Conservation (phyloP, 768 basidiomycete genomes). For the Glaciozyma antarctica region DNA sequence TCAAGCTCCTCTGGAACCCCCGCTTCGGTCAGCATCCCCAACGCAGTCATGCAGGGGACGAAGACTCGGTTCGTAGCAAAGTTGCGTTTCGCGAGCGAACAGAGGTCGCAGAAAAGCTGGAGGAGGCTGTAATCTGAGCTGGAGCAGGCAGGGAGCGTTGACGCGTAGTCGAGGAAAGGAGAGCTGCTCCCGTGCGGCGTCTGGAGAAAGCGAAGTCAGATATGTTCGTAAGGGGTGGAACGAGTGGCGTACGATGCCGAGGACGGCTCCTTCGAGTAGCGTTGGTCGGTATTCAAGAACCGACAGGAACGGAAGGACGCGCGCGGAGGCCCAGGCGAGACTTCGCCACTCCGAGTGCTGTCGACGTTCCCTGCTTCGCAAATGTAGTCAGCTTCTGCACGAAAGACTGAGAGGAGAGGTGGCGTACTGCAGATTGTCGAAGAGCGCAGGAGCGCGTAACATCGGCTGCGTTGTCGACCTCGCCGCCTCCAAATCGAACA, state of each 20-base stretch:
- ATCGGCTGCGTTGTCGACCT: slow-evolving; percentile 30
- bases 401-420: neutral
- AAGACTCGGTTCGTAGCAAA: slow-evolving; percentile 59
- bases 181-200: slow-evolving; percentile 31
- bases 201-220: slow-evolving; percentile 19
- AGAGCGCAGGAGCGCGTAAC: slow-evolving; percentile 30
- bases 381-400: slow-evolving; percentile 43
- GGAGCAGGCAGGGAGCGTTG: slow-evolving; percentile 57
- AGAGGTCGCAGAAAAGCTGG: slow-evolving; percentile 53
- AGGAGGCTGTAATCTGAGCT: slow-evolving; percentile 51
- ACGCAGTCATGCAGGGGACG: slow-evolving; percentile 69
- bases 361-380: slow-evolving; percentile 45
- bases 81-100: slow-evolving; percentile 49
- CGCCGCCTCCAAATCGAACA: slow-evolving; percentile 36
- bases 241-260: slow-evolving; percentile 5
- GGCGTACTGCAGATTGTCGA: slow-evolving; percentile 44
- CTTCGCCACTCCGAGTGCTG: slow-evolving; percentile 40
- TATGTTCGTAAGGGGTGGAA: slow-evolving; percentile 3
- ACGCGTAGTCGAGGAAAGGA: slow-evolving; percentile 41
- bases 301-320: slow-evolving; percentile 14
- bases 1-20: slow-evolving; percentile 46
- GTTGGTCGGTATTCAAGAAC: slow-evolving; percentile 7
- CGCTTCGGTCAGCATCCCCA: slow-evolving; percentile 62
- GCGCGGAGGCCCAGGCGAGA: slow-evolving; percentile 13
- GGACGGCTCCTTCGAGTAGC: slow-evolving; percentile 20